Evolutionary conservation across 257 asterid genomes (phyloP).

Genomic region (Solanum etuberosum): DNA sequence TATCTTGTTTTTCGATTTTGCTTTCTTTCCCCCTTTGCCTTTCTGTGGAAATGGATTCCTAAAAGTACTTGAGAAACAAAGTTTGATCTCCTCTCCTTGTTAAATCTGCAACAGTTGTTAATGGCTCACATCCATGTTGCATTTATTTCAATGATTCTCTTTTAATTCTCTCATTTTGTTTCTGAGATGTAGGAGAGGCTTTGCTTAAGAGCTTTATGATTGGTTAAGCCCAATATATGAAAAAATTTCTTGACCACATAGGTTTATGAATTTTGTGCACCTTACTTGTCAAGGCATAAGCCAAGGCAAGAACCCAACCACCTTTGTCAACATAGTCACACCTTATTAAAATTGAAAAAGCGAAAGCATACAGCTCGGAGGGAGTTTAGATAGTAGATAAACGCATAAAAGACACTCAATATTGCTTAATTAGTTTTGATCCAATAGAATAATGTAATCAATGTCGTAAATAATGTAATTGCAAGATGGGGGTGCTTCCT

Average conservation of each 20-base stretch:
- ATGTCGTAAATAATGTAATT: neutral
- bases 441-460: neutral
- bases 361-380: neutral
- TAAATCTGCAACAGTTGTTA: neutral
- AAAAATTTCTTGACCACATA: neutral
- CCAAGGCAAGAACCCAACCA: neutral
- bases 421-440: neutral
- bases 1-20: neutral
- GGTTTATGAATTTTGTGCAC: neutral
- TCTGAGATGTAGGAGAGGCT: neutral
- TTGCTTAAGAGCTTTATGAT: neutral
- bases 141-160: neutral
- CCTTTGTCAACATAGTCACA: neutral
- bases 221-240: neutral
- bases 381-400: neutral
- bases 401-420: neutral
- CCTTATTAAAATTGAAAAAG: neutral
- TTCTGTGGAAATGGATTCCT: neutral
- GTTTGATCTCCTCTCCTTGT: neutral
- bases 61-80: neutral
- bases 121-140: neutral
- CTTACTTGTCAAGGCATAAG: neutral
- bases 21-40: neutral
- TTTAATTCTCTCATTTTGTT: neutral
- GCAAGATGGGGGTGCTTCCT: neutral